phyloP scores from a whole-genome alignment of 1,284 basidiomycete species.

The Rhodotorula sp. region DNA sequence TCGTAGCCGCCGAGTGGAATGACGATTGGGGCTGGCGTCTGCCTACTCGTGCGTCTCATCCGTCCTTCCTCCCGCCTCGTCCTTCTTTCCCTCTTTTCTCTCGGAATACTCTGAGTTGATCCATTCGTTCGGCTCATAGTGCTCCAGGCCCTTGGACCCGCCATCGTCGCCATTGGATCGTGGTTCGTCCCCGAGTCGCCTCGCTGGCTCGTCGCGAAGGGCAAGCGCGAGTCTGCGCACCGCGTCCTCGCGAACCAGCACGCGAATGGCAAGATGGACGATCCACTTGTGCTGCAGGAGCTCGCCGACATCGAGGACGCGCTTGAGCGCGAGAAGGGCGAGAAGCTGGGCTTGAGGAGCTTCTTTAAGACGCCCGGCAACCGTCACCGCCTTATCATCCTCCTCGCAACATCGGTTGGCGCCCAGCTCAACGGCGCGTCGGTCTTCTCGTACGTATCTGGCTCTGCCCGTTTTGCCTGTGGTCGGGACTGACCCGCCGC shows the following conservation, averaged over 20 bases:
- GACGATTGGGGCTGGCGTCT: background rate
- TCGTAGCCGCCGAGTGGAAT: conserved; percentile 18
- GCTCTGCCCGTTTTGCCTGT: background rate
- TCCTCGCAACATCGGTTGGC: background rate
- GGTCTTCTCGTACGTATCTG: conserved; percentile 10
- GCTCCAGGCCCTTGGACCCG: conserved; percentile 8
- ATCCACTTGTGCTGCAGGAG: conserved; percentile 14
- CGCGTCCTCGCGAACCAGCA: conserved; percentile 11
- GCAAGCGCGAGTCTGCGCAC: background rate
- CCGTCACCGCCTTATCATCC: conserved; percentile 7
- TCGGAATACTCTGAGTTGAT: too few relatives aligned
- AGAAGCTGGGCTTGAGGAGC: background rate
- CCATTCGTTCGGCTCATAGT: background rate
- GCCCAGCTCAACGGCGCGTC: conserved; percentile 7
- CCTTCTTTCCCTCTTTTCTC: too few relatives aligned
- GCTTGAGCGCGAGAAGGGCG: background rate
- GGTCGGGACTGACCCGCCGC: background rate
- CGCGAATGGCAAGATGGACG: conserved; percentile 19
- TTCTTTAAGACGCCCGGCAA: conserved; percentile 8
- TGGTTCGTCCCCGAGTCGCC: background rate
- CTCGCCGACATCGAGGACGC: conserved; percentile 11
- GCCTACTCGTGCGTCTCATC: too few relatives aligned
- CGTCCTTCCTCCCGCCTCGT: too few relatives aligned
- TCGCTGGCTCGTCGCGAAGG: conserved; percentile 8
- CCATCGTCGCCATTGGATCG: conserved; percentile 5